phyloP scores from a whole-genome alignment of 1,284 basidiomycete genomes.

The Trichosporon ovoides region DNA sequence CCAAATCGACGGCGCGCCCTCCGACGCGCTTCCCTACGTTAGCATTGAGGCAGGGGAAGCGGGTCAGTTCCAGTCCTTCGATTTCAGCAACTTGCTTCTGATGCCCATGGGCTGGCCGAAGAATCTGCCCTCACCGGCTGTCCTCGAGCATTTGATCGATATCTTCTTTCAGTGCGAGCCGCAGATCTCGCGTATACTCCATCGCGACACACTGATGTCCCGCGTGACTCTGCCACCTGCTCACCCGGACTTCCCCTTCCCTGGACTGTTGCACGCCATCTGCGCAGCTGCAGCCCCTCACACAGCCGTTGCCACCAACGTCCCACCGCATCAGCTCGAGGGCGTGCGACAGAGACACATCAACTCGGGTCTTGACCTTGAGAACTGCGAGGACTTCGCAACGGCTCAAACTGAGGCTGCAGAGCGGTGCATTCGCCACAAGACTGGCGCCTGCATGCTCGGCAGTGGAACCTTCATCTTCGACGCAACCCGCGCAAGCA shows the following conservation, averaged over 20 bases:
- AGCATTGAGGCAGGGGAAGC: conserved; percentile 17
- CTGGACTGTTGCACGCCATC: conserved; percentile 50
- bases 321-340: conserved; percentile 32
- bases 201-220: conserved; percentile 42
- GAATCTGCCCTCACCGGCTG: conserved; percentile 37
- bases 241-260: conserved; percentile 47
- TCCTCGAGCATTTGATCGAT: conserved; percentile 44
- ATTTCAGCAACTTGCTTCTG: conserved; percentile 32
- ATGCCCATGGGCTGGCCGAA: conserved; percentile 42
- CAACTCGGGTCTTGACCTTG: conserved; percentile 26
- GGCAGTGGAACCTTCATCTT: conserved; percentile 31
- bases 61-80: conserved; percentile 21
- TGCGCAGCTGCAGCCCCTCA: conserved; percentile 47
- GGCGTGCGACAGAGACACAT: conserved; percentile 23
- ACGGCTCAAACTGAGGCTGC: conserved; percentile 36
- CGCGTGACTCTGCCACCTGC: conserved; percentile 49
- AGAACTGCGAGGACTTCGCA: conserved; percentile 38
- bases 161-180: conserved; percentile 47
- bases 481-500: conserved; percentile 36
- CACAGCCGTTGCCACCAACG: conserved; percentile 39
- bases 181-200: conserved; percentile 42
- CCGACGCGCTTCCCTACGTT: conserved; percentile 3
- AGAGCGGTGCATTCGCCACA: conserved; percentile 26
- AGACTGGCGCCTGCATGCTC: conserved; percentile 28
- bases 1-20: conserved; percentile 5